Percentiles rank a stretch among this genome's conserved stretches.
Evolutionary conservation across 768 basidiomycete species (phyloP).

Genomic region (Boletus coccyginus): DNA sequence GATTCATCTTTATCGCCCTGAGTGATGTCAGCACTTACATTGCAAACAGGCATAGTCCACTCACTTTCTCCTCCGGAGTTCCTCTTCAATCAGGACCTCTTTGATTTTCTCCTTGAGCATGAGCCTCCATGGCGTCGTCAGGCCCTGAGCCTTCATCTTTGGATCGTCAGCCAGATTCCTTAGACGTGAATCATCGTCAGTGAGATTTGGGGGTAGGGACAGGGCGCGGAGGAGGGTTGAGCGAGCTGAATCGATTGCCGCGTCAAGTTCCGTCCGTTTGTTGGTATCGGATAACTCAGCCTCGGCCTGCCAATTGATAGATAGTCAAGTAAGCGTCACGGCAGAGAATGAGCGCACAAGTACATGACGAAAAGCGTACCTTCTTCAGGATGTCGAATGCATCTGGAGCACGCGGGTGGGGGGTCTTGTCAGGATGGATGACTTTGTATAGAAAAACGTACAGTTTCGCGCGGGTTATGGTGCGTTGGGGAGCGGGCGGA

Average conservation of each 20-base stretch:
- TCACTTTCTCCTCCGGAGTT: constrained; percentile 79
- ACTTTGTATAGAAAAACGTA: constrained; percentile 58
- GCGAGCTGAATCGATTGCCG: constrained; percentile 74
- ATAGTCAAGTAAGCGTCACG: background rate
- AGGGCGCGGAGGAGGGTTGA: constrained; percentile 59
- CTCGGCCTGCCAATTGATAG: constrained; percentile 58
- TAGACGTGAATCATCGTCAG: constrained; percentile 58
- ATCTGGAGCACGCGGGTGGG: constrained; percentile 84
- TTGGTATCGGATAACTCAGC: constrained; percentile 75
- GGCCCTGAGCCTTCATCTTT: constrained; percentile 30
- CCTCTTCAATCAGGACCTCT: constrained; percentile 87
- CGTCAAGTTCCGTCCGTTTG: constrained; percentile 80
- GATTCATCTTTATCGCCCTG: constrained; percentile 85
- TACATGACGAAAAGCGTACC: constrained; percentile 38
- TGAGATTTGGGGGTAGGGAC: constrained; percentile 56
- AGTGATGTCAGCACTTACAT: constrained; percentile 1
- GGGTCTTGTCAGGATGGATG: constrained; percentile 98
- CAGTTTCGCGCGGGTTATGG: constrained; percentile 16
- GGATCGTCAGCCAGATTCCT: constrained; percentile 39
- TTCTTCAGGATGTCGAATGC: constrained; percentile 95
- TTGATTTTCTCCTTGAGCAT: constrained; percentile 72
- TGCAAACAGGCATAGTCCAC: constrained; percentile 18
- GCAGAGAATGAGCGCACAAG: background rate
- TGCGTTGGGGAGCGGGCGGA: background rate
- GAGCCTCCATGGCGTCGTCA: constrained; percentile 60